Evolutionary conservation across 371 early-diverging fungal genomes (phyloP).

Genomic region (Saksenaea vasiformis): DNA sequence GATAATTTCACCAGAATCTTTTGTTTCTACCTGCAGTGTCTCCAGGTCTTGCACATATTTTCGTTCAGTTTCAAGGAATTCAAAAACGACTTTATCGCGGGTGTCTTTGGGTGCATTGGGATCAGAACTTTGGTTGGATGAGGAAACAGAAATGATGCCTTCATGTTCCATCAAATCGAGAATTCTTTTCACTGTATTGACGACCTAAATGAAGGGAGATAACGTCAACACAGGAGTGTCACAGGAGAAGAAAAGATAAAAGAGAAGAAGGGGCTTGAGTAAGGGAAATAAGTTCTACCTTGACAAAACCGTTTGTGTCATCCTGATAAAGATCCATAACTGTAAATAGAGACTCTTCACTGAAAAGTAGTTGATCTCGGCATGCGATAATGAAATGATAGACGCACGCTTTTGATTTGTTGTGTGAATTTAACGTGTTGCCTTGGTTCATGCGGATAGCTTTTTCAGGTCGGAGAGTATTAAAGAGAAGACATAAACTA

Average conservation of each 20-base stretch:
- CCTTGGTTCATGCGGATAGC: constrained; percentile 53
- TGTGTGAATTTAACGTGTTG: constrained; percentile 47
- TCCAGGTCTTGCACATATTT: constrained; percentile 19
- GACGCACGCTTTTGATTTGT: constrained; percentile 76
- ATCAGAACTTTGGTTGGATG: background rate
- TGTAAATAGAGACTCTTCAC: constrained; percentile 78
- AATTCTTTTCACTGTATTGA: constrained; percentile 12
- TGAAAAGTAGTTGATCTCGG: constrained; percentile 65
- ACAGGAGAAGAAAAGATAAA: background rate
- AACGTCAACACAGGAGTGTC: background rate
- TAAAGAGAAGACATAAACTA: constrained; percentile 83
- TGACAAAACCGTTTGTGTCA: constrained; percentile 92
- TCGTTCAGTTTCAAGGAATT: constrained; percentile 29
- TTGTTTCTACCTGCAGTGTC: background rate
- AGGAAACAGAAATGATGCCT: constrained; percentile 1
- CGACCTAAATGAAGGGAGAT: constrained; percentile 3
- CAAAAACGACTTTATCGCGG: constrained; percentile 81
- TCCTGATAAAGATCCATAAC: constrained; percentile 88
- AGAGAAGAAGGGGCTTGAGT: background rate
- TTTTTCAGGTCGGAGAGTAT: constrained; percentile 66
- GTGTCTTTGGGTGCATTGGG: constrained; percentile 66
- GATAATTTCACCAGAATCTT: background rate
- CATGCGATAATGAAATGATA: constrained; percentile 79
- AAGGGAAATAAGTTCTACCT: constrained; percentile 55
- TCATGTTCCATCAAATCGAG: background rate